phyloP scores from a whole-genome alignment of 179 eudicot genomes.

The Monotropa hypopitys region DNA sequence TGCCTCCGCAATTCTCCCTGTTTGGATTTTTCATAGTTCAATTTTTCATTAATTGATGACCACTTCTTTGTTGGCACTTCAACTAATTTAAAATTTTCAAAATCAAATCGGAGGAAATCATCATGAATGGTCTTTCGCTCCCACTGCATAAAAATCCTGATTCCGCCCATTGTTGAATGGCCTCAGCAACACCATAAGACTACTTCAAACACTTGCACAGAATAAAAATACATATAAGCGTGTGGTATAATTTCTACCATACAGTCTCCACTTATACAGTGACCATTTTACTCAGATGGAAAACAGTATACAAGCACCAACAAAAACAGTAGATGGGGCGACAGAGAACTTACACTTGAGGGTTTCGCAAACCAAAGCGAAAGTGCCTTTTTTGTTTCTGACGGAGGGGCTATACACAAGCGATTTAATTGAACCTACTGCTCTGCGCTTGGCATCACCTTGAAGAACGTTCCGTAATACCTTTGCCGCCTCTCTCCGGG shows the following conservation, averaged over 20 bases:
- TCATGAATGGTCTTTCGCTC: no score
- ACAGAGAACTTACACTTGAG: conserved; percentile 41
- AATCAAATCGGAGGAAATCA: no score
- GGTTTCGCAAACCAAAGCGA: conserved; percentile 77
- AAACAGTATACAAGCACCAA: not conserved
- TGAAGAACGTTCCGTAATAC: conserved; percentile 44
- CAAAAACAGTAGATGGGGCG: not conserved
- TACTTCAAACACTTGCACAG: not conserved
- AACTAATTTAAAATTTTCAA: no score
- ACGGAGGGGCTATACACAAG: conserved; percentile 59
- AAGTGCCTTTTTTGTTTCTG: conserved; percentile 74
- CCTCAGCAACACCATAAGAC: not conserved
- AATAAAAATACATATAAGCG: not conserved
- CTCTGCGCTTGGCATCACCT: conserved; percentile 65
- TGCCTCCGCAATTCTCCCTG: no score
- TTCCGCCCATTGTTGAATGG: no score
- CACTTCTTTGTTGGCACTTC: no score
- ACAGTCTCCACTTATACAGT: not conserved
- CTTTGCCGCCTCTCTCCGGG: conserved; percentile 81
- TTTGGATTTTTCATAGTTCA: no score
- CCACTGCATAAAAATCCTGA: no score
- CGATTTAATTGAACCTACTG: conserved; percentile 64
- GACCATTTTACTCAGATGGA: not conserved
- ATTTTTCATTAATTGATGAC: no score
- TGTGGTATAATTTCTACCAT: not conserved